These are phyloP conservation scores for Cucurbitaria berberidis DNA, from an alignment of 2,329 filamentous ascomycete species.

Conservation along the genomic window DNA sequence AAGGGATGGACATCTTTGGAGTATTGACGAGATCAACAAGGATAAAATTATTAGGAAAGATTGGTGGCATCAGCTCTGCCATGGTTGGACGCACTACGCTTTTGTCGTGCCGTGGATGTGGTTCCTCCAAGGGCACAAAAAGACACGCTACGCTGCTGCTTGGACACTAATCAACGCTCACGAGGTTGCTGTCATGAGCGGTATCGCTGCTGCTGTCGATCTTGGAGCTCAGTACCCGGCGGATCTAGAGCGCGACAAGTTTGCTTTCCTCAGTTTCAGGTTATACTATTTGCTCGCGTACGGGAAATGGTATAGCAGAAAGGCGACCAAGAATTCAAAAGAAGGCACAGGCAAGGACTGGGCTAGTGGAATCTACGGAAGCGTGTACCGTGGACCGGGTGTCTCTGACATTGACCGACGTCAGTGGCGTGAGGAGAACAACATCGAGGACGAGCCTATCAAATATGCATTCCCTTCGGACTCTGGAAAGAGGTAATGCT, in stretches of 20 bases:
- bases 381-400: slow-evolving; percentile 65
- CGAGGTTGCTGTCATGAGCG: slow-evolving; percentile 72
- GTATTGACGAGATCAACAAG: slow-evolving; percentile 63
- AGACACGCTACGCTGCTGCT: slow-evolving; percentile 67
- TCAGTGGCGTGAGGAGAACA: slow-evolving; percentile 60
- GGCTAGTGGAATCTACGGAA: slow-evolving; percentile 65
- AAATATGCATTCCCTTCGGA: slow-evolving; percentile 13
- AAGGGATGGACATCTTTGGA: slow-evolving; percentile 63
- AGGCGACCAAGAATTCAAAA: slow-evolving; percentile 49
- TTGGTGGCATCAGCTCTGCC: slow-evolving; percentile 72
- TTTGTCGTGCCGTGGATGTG: slow-evolving; percentile 74
- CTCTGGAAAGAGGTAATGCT: slow-evolving; percentile 14
- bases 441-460: slow-evolving; percentile 23
- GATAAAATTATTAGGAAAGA: slow-evolving; percentile 67
- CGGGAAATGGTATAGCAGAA: slow-evolving; percentile 64
- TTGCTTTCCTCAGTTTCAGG: slow-evolving; percentile 65
- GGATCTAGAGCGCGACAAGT: slow-evolving; percentile 67
- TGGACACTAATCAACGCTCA: slow-evolving; percentile 76
- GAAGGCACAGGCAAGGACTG: slow-evolving; percentile 61
- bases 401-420: slow-evolving; percentile 59
- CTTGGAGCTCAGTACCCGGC: slow-evolving; percentile 69
- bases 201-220: slow-evolving; percentile 73
- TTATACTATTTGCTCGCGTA: slow-evolving; percentile 67
- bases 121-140: slow-evolving; percentile 70
- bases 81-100: slow-evolving; percentile 68